These are phyloP conservation scores for Fusarium guadeloupense DNA, from an alignment of 2,329 filamentous ascomycete species.

Conservation along the genomic window DNA sequence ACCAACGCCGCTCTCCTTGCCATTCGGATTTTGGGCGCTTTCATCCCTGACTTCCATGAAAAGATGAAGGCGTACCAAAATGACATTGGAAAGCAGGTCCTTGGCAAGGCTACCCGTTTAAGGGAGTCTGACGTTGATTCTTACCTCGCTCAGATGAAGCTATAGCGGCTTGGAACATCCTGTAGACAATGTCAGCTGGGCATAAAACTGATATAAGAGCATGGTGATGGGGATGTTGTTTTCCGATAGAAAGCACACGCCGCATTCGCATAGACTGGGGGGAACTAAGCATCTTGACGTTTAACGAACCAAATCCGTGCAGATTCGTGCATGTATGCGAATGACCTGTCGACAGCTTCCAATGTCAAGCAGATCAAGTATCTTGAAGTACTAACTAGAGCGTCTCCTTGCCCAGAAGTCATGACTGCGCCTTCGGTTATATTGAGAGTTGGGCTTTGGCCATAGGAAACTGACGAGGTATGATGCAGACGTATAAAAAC, in stretches of 20 bases:
- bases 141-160: slow-evolving; percentile 17
- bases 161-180: no score
- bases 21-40: slow-evolving; percentile 70
- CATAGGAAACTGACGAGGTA: no score
- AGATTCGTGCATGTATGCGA: no score
- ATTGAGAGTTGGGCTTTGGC: no score
- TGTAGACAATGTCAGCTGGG: no score
- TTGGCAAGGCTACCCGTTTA: slow-evolving; percentile 68
- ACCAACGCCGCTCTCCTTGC: slow-evolving; percentile 80
- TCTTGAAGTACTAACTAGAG: no score
- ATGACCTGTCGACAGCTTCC: no score
- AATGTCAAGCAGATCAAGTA: no score
- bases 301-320: no score
- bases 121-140: slow-evolving; percentile 48
- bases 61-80: slow-evolving; percentile 61
- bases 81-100: slow-evolving; percentile 58
- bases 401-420: no score
- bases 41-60: slow-evolving; percentile 67
- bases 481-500: no score
- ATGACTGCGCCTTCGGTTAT: no score
- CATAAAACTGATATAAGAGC: neutral
- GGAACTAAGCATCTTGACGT: neutral
- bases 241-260: neutral
- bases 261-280: neutral
- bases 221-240: neutral